Percentiles rank a stretch among this genome's conserved stretches.
These are phyloP conservation scores for Fusarium nygamai DNA, from an alignment of 2,329 filamentous ascomycete genomes.

Conservation along the genomic window DNA sequence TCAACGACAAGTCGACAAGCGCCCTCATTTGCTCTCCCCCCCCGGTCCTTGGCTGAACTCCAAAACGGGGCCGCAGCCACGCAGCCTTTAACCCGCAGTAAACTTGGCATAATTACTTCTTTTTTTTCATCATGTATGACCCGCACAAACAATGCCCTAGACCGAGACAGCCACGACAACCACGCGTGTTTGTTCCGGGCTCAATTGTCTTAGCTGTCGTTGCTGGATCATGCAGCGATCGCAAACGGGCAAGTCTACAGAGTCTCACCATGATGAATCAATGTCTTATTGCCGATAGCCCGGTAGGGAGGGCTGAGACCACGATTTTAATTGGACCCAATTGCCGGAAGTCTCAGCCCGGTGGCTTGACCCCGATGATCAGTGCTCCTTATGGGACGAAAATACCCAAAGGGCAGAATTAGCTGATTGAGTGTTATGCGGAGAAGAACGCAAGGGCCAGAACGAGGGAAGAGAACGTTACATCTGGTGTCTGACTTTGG, in stretches of 20 bases:
- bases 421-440: neutral
- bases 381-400: neutral
- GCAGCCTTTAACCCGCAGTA: neutral
- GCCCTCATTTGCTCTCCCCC: neutral
- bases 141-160: neutral
- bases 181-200: conserved; percentile 1
- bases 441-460: neutral
- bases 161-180: neutral
- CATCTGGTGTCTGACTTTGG: neutral
- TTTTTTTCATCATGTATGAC: neutral
- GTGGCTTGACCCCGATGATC: neutral
- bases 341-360: neutral
- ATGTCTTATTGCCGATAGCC: conserved; percentile 8
- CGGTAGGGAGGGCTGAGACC: neutral
- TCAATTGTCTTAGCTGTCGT: neutral
- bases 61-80: neutral
- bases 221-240: conserved; percentile 3
- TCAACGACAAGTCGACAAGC: conserved; percentile 2
- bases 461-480: neutral
- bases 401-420: neutral
- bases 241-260: neutral
- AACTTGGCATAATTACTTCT: conserved; percentile 1
- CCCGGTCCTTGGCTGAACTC: neutral
- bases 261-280: neutral
- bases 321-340: neutral